A percentile compares a stretch with the other conserved stretches of the same genome.
Evolutionary conservation across 495 filamentous ascomycete species (phyloP).

Genomic region (Lepraria neglecta): DNA sequence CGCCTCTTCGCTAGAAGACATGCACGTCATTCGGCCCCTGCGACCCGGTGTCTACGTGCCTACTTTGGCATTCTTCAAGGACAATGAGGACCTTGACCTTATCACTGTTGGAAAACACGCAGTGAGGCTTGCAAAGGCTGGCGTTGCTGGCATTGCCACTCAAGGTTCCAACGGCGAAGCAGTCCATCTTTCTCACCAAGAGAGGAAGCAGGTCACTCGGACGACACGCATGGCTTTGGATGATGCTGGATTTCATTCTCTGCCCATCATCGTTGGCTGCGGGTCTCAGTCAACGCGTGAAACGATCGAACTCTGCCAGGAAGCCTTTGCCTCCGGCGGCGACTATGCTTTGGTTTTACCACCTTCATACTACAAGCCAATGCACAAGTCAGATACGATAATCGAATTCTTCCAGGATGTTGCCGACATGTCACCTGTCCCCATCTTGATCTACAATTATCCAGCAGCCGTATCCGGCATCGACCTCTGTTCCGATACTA

Average conservation of each 20-base stretch:
- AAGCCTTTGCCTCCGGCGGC: conserved; percentile 67
- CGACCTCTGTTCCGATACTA: conserved; percentile 75
- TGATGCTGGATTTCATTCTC: conserved; percentile 55
- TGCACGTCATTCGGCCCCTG: conserved; percentile 30
- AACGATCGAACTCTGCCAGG: conserved; percentile 71
- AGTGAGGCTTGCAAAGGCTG: conserved; percentile 72
- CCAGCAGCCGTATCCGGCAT: conserved; percentile 74
- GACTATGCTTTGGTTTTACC: conserved; percentile 82
- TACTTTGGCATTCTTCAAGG: conserved; percentile 61
- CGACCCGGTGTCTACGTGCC: conserved; percentile 60
- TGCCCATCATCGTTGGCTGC: conserved; percentile 81
- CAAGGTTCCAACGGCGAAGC: conserved; percentile 91
- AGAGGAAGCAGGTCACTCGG: conserved; percentile 63
- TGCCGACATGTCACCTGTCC: conserved; percentile 74
- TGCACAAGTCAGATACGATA: conserved; percentile 52
- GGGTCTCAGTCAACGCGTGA: conserved; percentile 81
- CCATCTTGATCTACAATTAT: conserved; percentile 91
- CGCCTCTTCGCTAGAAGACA: conserved; percentile 30
- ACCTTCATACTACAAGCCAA: conserved; percentile 73
- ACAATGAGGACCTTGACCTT: conserved; percentile 57
- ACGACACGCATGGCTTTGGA: conserved; percentile 71
- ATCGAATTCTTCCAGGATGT: conserved; percentile 70
- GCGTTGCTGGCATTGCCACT: conserved; percentile 72
- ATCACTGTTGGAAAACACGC: conserved; percentile 67
- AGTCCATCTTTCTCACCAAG: conserved; percentile 66